These are phyloP conservation scores for Skeletonema tropicum DNA, from an alignment of 108 stramenopile genomes.

Conservation along the genomic window DNA sequence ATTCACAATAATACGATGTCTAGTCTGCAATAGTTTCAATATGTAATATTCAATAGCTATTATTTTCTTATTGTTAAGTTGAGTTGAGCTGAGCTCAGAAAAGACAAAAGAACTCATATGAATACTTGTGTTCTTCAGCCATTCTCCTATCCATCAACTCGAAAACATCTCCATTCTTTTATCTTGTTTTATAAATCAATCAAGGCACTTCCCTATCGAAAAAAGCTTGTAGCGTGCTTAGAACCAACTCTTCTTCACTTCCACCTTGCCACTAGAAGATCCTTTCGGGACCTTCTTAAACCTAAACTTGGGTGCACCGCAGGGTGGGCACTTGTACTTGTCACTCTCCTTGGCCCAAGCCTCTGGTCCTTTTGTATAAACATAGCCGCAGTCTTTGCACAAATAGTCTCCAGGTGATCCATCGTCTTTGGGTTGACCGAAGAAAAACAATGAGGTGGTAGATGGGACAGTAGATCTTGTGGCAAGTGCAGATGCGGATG, in stretches of 20 bases:
- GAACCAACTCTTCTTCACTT: constrained; percentile 82
- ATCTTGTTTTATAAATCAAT: background rate
- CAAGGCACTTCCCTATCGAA: background rate
- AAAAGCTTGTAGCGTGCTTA: background rate
- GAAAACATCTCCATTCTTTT: background rate
- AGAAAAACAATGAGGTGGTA: constrained; percentile 38
- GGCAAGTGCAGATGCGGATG: background rate
- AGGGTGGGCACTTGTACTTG: constrained; percentile 75
- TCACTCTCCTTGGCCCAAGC: constrained; percentile 76
- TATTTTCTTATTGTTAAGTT: background rate
- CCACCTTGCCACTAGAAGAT: constrained; percentile 62
- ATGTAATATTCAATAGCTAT: background rate
- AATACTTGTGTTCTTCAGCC: background rate
- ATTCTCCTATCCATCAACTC: background rate
- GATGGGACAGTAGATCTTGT: background rate
- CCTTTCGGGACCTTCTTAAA: constrained; percentile 92
- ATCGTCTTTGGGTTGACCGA: constrained; percentile 81
- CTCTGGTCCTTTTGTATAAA: constrained; percentile 87
- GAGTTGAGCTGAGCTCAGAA: background rate
- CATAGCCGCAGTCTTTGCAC: constrained; percentile 85
- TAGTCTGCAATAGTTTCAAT: too few relatives aligned
- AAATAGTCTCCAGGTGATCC: constrained; percentile 82
- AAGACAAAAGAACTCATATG: background rate
- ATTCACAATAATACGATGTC: background rate
- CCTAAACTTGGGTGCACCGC: constrained; percentile 76